Percentiles rank a stretch among this genome's conserved stretches.
These are phyloP conservation scores for Diplodia sapinea DNA, from an alignment of 2,329 filamentous ascomycete genomes.

Conservation along the genomic window DNA sequence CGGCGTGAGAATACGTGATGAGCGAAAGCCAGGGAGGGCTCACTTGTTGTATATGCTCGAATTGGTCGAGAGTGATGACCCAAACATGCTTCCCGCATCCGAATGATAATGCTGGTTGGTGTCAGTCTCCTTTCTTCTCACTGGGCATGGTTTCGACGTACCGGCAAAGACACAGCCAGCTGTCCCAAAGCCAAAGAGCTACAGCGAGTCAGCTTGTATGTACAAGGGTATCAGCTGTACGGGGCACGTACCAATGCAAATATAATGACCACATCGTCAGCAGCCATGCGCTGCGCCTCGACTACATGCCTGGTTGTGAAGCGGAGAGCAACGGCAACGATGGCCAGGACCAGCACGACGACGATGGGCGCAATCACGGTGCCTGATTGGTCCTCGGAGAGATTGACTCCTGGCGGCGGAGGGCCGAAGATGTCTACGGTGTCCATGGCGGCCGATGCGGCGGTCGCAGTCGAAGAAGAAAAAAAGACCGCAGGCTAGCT, in stretches of 20 bases:
- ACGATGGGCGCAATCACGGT: too few species aligned
- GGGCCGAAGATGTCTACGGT: too few species aligned
- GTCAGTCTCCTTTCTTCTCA: not conserved
- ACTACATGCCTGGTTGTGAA: not conserved
- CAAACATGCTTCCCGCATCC: not conserved
- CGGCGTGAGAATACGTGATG: not conserved
- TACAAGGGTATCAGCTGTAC: not conserved
- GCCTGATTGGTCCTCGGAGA: too few species aligned
- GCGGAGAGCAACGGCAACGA: too few species aligned
- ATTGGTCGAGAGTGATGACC: not conserved
- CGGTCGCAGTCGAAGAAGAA: too few species aligned
- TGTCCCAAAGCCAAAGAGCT: not conserved
- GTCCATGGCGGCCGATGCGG: too few species aligned
- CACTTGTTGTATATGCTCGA: not conserved
- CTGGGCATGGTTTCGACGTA: not conserved
- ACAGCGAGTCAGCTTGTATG: not conserved
- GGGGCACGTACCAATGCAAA: not conserved
- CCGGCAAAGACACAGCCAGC: slow-evolving; percentile 2
- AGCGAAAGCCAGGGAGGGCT: not conserved
- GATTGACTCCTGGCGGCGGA: too few species aligned
- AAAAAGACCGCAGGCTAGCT: too few species aligned
- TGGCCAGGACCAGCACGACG: too few species aligned
- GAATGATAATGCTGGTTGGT: not conserved
- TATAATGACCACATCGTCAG: not conserved
- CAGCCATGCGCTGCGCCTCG: not conserved